Evolutionary conservation across 78 protist species (phyloP), one percentile per base, ranked within the genome.

Genomic region (Isochrysis galbana): DNA sequence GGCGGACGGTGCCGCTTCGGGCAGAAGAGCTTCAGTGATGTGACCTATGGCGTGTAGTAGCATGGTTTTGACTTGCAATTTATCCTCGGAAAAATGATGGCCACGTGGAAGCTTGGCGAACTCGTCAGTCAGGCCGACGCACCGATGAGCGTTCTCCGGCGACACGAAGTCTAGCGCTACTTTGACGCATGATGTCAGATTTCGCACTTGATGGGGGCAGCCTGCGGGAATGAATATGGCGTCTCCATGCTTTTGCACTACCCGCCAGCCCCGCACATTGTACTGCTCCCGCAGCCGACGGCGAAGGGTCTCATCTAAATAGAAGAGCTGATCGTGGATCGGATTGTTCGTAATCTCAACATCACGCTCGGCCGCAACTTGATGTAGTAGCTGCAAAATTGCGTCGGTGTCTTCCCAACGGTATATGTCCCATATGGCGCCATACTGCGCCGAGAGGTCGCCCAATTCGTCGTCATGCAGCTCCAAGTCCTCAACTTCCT

Each of bases 251-350:
- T 54, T 32, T 54, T 80, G 88, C 25, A 42, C 38, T n/a, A 80
- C 5, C 55, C 88, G 88, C 55, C 38, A 44, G n/a, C 48, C 54
- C 41, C 38, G 47, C 48, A 80, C 51, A 38, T 41, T 41, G 88
- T 80, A 80, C 46, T 77, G 47, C n/a, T 39, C 84, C 2, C 47
- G 47, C 47, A 77, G 84, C 25, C 84, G 84, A 41, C 39, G 17
- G 44, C 84, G 84, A 41, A 77, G 84, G 29, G 25, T 10, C 48
- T 39, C 84, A 46, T 77, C 84, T 26, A 77, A 46, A 46, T 77
- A 77, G 46, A 77, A 77, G 84, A 77, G 84, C 84, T 77, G 84
- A 29, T 77, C 84, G 84, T 77, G 84, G 47, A 77, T 39, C n/a
- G 84, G 84, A 46, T 77, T 77, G 84, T 4, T 11, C 32, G 84